Conservation (phyloP, 2,329 filamentous ascomycete species). For the Xylariaceae sp. region DNA sequence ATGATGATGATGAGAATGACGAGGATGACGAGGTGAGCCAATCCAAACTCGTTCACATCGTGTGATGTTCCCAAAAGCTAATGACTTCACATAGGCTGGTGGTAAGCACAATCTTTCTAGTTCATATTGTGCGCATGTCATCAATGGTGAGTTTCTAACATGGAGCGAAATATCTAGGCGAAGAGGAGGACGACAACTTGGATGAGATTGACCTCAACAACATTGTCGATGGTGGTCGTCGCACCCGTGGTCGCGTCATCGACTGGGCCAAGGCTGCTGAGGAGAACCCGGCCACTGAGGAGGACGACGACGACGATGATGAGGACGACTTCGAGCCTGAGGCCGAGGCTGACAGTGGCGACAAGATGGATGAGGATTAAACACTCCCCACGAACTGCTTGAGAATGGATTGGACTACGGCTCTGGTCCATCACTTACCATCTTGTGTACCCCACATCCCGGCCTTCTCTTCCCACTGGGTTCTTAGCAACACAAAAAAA, state of each 20-base stretch:
- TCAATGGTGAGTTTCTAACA: conserved; percentile 3
- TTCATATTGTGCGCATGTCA: neutral
- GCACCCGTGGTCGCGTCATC: conserved; percentile 88
- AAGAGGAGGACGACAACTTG: conserved; percentile 70
- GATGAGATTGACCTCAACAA: conserved; percentile 89
- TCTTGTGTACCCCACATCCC: too few species aligned
- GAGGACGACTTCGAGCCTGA: conserved; percentile 63
- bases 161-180: conserved; percentile 39
- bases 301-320: conserved; percentile 74
- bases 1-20: conserved; percentile 61
- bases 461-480: too few species aligned
- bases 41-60: neutral
- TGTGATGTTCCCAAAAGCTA: conserved; percentile 15
- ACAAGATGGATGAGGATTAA: conserved; percentile 63
- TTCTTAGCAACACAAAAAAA: too few species aligned
- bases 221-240: conserved; percentile 73
- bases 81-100: conserved; percentile 18
- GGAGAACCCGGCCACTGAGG: conserved; percentile 69
- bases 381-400: neutral
- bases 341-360: conserved; percentile 58
- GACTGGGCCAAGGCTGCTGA: conserved; percentile 89
- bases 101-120: conserved; percentile 21
- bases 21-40: conserved; percentile 53
- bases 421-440: too few species aligned
- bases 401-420: too few species aligned